phyloP scores from a whole-genome alignment of 768 basidiomycete species.

The Pulveroboletus sp. region DNA sequence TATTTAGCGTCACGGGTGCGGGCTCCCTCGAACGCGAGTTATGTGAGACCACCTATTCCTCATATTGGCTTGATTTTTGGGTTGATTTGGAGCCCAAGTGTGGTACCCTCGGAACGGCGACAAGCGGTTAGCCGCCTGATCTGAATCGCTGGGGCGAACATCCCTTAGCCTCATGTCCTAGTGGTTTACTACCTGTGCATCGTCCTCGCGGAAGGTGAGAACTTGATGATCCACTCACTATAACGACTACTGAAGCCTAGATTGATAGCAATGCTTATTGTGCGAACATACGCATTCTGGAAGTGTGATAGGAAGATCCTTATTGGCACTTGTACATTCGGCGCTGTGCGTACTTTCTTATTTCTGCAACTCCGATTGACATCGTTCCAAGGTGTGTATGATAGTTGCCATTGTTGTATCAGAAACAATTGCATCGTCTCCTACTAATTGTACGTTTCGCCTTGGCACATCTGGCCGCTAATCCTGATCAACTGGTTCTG shows the following conservation, averaged over 20 bases:
- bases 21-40: background rate
- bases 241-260: no score
- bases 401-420: slow-evolving; percentile 6
- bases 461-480: background rate
- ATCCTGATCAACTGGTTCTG: background rate
- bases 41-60: slow-evolving; percentile 2
- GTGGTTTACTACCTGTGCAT: slow-evolving; percentile 14
- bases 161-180: background rate
- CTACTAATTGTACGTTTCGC: slow-evolving; percentile 5
- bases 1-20: slow-evolving; percentile 7
- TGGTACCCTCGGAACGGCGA: slow-evolving; percentile 9
- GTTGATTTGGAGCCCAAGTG: slow-evolving; percentile 7
- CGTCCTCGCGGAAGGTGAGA: slow-evolving; percentile 18
- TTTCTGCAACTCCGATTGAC: background rate
- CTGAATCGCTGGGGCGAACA: background rate
- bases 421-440: background rate
- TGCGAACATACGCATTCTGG: slow-evolving; percentile 21
- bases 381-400: slow-evolving; percentile 3
- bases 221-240: no score
- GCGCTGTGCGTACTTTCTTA: slow-evolving; percentile 3
- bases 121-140: slow-evolving; percentile 1
- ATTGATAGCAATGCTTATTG: slow-evolving; percentile 13
- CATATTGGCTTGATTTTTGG: background rate
- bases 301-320: slow-evolving; percentile 15
- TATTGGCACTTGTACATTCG: slow-evolving; percentile 11